phyloP scores from a whole-genome alignment of 495 filamentous ascomycete genomes.

The Aspergillus incahuasiensis region DNA sequence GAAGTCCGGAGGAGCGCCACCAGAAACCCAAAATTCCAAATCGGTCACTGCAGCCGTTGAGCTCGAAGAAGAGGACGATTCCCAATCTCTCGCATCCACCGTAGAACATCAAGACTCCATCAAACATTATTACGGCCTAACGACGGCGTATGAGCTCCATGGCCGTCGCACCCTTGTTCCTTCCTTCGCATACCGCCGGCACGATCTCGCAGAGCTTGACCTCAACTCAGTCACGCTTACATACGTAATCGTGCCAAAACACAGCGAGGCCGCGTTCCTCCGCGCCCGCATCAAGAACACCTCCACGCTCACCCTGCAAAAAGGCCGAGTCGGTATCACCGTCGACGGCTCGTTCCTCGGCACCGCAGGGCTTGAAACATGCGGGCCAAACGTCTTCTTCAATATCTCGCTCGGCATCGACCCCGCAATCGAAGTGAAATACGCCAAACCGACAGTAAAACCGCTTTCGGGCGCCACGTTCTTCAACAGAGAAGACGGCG shows the following conservation, averaged over 20 bases:
- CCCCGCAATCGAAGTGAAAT: slow-evolving; percentile 55
- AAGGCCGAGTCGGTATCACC: slow-evolving; percentile 57
- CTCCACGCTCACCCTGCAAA: slow-evolving; percentile 54
- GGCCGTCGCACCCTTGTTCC: slow-evolving; percentile 46
- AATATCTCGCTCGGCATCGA: slow-evolving; percentile 61
- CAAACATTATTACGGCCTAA: slow-evolving; percentile 48
- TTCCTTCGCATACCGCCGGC: slow-evolving; percentile 33
- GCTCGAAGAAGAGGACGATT: neutral
- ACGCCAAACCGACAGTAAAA: slow-evolving; percentile 57
- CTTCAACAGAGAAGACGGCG: slow-evolving; percentile 54
- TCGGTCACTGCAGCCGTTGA: slow-evolving; percentile 4
- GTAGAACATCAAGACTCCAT: slow-evolving; percentile 29
- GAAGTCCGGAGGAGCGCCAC: neutral
- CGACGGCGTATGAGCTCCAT: slow-evolving; percentile 59
- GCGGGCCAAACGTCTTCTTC: slow-evolving; percentile 58
- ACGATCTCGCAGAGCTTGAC: slow-evolving; percentile 40
- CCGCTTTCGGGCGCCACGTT: slow-evolving; percentile 45
- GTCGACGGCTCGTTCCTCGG: slow-evolving; percentile 68
- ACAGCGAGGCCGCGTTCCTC: slow-evolving; percentile 61
- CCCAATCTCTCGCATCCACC: neutral
- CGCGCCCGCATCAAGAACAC: slow-evolving; percentile 59
- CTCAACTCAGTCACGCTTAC: slow-evolving; percentile 33
- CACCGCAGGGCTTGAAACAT: slow-evolving; percentile 51
- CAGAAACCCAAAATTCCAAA: neutral
- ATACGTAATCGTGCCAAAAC: slow-evolving; percentile 60